phyloP scores from a whole-genome alignment of 2,329 filamentous ascomycete species.

The Orbilia oligospora region DNA sequence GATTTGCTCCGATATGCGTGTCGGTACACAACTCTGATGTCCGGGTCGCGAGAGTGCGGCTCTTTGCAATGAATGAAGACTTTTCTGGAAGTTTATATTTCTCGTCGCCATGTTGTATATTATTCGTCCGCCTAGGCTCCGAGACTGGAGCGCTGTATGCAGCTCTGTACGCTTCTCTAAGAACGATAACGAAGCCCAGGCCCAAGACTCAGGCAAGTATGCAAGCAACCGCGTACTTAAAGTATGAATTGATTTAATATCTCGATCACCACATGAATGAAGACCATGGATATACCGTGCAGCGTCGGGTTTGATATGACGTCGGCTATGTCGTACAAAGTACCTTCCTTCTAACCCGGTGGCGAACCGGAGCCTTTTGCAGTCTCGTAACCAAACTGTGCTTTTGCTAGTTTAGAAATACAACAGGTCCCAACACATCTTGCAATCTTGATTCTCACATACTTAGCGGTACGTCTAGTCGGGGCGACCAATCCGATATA shows the following conservation, averaged over 20 bases:
- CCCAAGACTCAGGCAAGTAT: background rate
- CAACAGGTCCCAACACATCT: conserved; percentile 13
- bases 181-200: too few relatives aligned
- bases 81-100: conserved; percentile 2
- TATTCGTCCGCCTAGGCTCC: background rate
- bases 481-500: too few relatives aligned
- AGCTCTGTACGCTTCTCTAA: too few relatives aligned
- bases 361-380: background rate
- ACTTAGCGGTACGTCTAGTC: too few relatives aligned
- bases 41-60: background rate
- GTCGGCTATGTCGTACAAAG: conserved; percentile 1
- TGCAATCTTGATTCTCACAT: background rate
- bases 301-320: conserved; percentile 7
- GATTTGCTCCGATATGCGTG: background rate
- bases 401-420: background rate
- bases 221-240: background rate
- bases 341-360: background rate
- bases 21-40: background rate
- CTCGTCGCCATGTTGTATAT: background rate
- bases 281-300: too few relatives aligned
- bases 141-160: too few relatives aligned
- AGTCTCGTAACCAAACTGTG: too few relatives aligned
- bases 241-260: too few relatives aligned
- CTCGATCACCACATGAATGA: too few relatives aligned
- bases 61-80: background rate